Evolutionary conservation across 768 basidiomycete genomes (phyloP).

Genomic region (Russula virescens): DNA sequence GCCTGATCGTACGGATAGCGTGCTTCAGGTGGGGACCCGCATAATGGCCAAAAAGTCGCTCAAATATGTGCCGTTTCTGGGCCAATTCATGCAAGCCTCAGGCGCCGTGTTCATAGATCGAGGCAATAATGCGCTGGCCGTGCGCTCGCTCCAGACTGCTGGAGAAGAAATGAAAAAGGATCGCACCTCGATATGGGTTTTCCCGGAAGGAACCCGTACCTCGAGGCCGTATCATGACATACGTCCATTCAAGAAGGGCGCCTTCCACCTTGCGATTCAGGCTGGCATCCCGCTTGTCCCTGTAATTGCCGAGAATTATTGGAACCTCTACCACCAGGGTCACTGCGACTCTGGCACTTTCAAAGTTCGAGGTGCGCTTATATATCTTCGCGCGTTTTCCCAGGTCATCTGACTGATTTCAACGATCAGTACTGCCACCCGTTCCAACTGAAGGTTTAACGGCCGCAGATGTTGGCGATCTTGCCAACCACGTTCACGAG

Average conservation of each 20-base stretch:
- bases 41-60: slow-evolving; percentile 94
- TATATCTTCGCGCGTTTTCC: neutral
- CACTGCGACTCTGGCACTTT: slow-evolving; percentile 71
- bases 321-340: slow-evolving; percentile 73
- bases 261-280: slow-evolving; percentile 93
- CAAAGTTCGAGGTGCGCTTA: slow-evolving; percentile 68
- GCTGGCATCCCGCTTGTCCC: slow-evolving; percentile 88
- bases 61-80: slow-evolving; percentile 74
- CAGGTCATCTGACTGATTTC: slow-evolving; percentile 4
- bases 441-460: slow-evolving; percentile 70
- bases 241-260: slow-evolving; percentile 94
- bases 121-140: slow-evolving; percentile 67
- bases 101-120: slow-evolving; percentile 92
- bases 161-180: slow-evolving; percentile 69
- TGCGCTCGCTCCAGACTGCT: slow-evolving; percentile 70
- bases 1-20: slow-evolving; percentile 23
- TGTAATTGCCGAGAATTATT: slow-evolving; percentile 92
- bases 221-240: slow-evolving; percentile 58
- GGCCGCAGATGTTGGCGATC: slow-evolving; percentile 58
- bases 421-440: slow-evolving; percentile 76
- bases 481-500: slow-evolving; percentile 62
- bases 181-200: slow-evolving; percentile 83
- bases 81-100: slow-evolving; percentile 84
- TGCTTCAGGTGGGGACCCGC: slow-evolving; percentile 75
- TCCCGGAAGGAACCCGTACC: slow-evolving; percentile 93